Percentiles rank a stretch among this genome's conserved stretches.
Conservation (phyloP, 495 filamentous ascomycete genomes). For the Apodospora peruviana region DNA sequence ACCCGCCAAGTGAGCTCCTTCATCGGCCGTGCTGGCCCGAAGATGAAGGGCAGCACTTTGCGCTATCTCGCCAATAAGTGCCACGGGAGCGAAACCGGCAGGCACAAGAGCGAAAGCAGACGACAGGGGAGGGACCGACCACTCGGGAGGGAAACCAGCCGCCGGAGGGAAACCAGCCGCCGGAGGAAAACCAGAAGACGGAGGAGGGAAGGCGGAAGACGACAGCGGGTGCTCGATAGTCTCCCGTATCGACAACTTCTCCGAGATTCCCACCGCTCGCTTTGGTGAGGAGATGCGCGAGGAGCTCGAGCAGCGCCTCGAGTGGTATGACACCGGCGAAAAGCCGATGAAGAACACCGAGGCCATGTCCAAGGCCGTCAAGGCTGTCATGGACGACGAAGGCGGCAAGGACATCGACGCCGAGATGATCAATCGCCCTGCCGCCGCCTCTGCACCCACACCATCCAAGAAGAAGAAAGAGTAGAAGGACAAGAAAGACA, state of each 20-base stretch:
- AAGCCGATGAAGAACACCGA: slow-evolving; percentile 89
- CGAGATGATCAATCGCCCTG: slow-evolving; percentile 40
- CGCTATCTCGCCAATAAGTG: slow-evolving; percentile 98
- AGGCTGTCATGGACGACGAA: slow-evolving; percentile 69
- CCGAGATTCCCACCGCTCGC: slow-evolving; percentile 75
- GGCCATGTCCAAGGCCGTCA: slow-evolving; percentile 91
- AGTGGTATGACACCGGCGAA: slow-evolving; percentile 85
- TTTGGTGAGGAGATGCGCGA: slow-evolving; percentile 85
- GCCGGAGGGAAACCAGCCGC: too few relatives aligned
- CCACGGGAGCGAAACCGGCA: too few relatives aligned
- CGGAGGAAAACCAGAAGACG: too few relatives aligned
- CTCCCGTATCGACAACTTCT: slow-evolving; percentile 96
- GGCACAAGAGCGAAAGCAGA: too few relatives aligned
- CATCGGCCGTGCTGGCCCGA: slow-evolving; percentile 83
- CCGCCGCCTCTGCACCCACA: too few relatives aligned
- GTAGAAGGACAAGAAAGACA: slow-evolving; percentile 54
- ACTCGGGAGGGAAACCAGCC: too few relatives aligned
- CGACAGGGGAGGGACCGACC: too few relatives aligned
- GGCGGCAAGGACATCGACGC: slow-evolving; percentile 57
- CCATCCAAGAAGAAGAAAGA: slow-evolving; percentile 47
- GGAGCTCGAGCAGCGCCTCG: slow-evolving; percentile 93
- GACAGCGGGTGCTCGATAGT: slow-evolving; percentile 95
- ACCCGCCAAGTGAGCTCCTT: slow-evolving; percentile 85
- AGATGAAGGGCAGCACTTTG: slow-evolving; percentile 96
- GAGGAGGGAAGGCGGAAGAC: too few relatives aligned